Base-by-base conservation (phyloP, 2,329 filamentous ascomycete species). In the Fusarium euwallaceae region DNA sequence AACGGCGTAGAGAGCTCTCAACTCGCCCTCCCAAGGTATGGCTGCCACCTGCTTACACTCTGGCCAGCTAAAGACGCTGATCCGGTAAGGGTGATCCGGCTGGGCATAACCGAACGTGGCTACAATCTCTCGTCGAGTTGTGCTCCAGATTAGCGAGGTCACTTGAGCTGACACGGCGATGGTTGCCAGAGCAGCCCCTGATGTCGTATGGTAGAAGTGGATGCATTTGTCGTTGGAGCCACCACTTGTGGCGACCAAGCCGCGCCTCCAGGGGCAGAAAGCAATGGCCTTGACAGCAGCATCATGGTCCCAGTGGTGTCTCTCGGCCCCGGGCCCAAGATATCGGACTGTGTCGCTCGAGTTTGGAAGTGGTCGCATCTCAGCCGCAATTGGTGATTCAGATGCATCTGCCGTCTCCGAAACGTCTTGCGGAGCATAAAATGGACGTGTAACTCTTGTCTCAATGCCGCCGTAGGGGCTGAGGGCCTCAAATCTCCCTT, bases 231-330 rank as follows among this genome's bases (percentile, higher is more conserved):
- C 96, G 79, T 97, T 97, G 55, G 94, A 96, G 27, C 97, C 97
- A 43, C 97, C 96, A 4, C 97, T 95, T 1, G 96, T 97, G 16
- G 97, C 97, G 43, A 99, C 84, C 6, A 99, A 88, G 4, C 93
- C 93, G 27, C 93, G 90, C 66, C 96, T 93, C 96, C 95, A 99
- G 0, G 97, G 96, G 73, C 96, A 97, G 83, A 98, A 98, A 2
- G 97, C 95, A 76, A 98, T 97, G 36, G 97, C 97, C 83, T 99
- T 99, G 75, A 98, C 94, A 3, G 97, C 97, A 1, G 96, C 96
- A 29, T 91, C 91, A 81, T 99, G 95, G 12, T 87, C 82, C 90
- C 95, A 97, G 36, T 89, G 89, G 81, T 97, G 91, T 77, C 89
- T 92, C 78, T 93, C 91, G 34, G 87, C 84, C 8, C 90, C 90